These are phyloP conservation scores for Xylaria curta DNA, from an alignment of 495 filamentous ascomycete genomes.

Conservation along the genomic window DNA sequence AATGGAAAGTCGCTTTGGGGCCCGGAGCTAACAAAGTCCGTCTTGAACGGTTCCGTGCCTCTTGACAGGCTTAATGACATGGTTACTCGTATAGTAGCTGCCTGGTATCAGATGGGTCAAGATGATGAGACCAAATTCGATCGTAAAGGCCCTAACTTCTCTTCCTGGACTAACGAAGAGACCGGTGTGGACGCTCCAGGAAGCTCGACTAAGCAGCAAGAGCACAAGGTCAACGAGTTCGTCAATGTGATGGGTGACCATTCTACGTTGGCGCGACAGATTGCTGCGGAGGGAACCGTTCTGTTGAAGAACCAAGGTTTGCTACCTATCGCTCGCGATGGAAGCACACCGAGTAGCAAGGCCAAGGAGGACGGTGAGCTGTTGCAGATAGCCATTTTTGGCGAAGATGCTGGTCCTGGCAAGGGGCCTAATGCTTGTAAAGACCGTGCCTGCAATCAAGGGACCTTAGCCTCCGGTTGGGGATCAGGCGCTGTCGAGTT, in stretches of 20 bases:
- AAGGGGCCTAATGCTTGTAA: constrained; percentile 76
- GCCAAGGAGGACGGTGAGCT: constrained; percentile 45
- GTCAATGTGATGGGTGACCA: constrained; percentile 78
- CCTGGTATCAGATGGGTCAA: constrained; percentile 91
- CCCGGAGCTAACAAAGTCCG: constrained; percentile 72
- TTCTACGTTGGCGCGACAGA: constrained; percentile 67
- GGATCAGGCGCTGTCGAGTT: constrained; percentile 89
- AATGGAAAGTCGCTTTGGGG: constrained; percentile 86
- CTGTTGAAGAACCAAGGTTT: constrained; percentile 81
- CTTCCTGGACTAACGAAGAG: constrained; percentile 80
- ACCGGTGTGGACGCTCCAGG: constrained; percentile 70
- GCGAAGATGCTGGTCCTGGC: constrained; percentile 79
- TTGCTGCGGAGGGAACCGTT: constrained; percentile 85
- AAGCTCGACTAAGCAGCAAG: constrained; percentile 57
- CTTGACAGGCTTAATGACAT: constrained; percentile 89
- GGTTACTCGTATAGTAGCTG: constrained; percentile 87
- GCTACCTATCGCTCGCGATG: constrained; percentile 64
- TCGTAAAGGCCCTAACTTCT: constrained; percentile 84
- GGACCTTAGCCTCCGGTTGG: constrained; percentile 87
- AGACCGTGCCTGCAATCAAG: constrained; percentile 81
- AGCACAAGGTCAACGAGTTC: constrained; percentile 76
- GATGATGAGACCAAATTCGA: constrained; percentile 72
- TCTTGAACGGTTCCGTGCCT: constrained; percentile 84
- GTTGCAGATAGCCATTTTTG: constrained; percentile 76
- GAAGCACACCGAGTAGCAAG: constrained; percentile 47